phyloP scores from a whole-genome alignment of 1,139 yeast species.

The Sugiyamaella novakii region DNA sequence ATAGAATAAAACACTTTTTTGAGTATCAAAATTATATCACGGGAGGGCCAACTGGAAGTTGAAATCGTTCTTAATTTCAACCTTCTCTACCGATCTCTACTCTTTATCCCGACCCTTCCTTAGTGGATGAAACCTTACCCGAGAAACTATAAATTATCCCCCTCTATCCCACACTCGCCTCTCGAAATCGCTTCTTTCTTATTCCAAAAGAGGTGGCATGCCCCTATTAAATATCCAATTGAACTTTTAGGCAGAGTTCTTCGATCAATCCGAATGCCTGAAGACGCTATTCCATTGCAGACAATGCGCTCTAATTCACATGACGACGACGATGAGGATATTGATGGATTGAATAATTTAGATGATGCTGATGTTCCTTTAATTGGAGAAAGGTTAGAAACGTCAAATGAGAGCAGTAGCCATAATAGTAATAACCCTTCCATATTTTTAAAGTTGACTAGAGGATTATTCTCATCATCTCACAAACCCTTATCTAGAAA shows the following conservation, averaged over 20 bases:
- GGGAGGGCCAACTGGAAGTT: no score
- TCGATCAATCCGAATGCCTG: slow-evolving; percentile 21
- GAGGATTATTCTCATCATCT: neutral
- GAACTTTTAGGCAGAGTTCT: slow-evolving; percentile 11
- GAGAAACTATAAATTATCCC: neutral
- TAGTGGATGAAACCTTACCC: slow-evolving; percentile 13
- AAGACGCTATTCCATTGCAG: slow-evolving; percentile 23
- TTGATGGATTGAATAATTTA: slow-evolving; percentile 16
- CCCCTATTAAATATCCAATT: slow-evolving; percentile 22
- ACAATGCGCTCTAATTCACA: slow-evolving; percentile 17
- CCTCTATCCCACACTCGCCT: slow-evolving; percentile 3
- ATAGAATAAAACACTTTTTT: no score
- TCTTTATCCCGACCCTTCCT: neutral
- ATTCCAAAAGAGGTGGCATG: slow-evolving; percentile 26
- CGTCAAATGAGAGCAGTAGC: no score
- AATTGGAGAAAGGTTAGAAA: slow-evolving; percentile 16
- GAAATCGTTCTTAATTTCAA: no score
- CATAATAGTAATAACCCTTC: no score
- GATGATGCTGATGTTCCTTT: slow-evolving; percentile 16
- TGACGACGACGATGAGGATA: slow-evolving; percentile 22
- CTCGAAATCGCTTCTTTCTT: slow-evolving; percentile 11
- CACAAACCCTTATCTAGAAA: neutral
- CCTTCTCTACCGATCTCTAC: neutral
- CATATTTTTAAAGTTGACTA: neutral
- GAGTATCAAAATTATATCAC: no score